Evolutionary conservation across 805 yeast species (phyloP), one percentile per base, ranked within the genome.

Genomic region (Lipomyces orientalis): DNA sequence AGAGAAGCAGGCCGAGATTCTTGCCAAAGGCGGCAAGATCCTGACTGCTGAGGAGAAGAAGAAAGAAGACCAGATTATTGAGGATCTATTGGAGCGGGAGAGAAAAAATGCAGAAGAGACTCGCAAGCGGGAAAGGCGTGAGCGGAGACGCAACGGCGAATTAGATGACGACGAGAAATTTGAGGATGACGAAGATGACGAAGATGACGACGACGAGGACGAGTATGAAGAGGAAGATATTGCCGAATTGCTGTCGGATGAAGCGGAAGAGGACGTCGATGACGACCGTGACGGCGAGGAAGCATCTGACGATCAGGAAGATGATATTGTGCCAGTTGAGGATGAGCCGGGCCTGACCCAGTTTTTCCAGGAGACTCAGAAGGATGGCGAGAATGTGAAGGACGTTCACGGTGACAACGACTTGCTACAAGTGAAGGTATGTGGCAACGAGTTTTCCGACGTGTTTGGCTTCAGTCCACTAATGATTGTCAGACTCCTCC

Each of bases 381-480:
- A n/a, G 9, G 49, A 43, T 43, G 22, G 49, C 5, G 58, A 6
- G 52, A 33, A 14, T 54, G 16, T 56, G 35, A 54, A 34, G 3
- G 12, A 56, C n/a, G 7, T 29, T 25, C 31, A 34, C 29, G 60
- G 19, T n/a, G 75, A 35, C 61, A 60, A 7, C 68, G 71, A 22
- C 71, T 76, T 46, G 69, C 71, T 57, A 73, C 75, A 43, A 14
- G 49, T 43, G 49, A 43, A 43, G 25, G 49, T 43, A 43, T n/a
- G 8, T 43, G n/a, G 49, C 49, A 3, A 12, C 10, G 49, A 43
- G n/a, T 2, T 43, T 16, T 7, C 22, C n/a, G 22, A 37, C 43
- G 14, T 37, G n/a, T 6, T 43, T 3, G 49, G 22, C 49, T 43
- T n/a, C 49, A 43, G 49, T 43, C 6, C 22, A 5, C 49, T 43